Evolutionary conservation across 2,329 filamentous ascomycete species (phyloP).

Genomic region (Elsinoe batatas): DNA sequence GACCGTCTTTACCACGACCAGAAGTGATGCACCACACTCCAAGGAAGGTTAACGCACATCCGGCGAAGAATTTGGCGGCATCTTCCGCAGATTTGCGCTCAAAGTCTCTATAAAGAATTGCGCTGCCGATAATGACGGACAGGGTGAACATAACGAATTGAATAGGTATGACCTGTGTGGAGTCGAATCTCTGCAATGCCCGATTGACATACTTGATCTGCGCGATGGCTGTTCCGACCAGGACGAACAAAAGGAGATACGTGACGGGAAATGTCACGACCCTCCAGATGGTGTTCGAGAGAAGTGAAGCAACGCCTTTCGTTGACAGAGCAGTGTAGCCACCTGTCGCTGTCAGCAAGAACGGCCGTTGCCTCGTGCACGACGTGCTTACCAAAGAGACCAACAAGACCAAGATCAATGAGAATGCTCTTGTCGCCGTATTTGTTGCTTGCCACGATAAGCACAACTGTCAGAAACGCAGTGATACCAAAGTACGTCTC

Average conservation of each 20-base stretch:
- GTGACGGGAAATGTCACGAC: slow-evolving; percentile 87
- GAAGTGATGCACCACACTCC: slow-evolving; percentile 97
- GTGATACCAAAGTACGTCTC: slow-evolving; percentile 82
- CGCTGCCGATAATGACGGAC: slow-evolving; percentile 88
- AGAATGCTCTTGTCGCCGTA: slow-evolving; percentile 82
- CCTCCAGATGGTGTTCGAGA: slow-evolving; percentile 81
- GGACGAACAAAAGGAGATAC: slow-evolving; percentile 70
- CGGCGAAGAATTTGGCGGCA: slow-evolving; percentile 76
- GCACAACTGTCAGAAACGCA: slow-evolving; percentile 56
- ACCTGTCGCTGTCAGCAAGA: slow-evolving; percentile 40
- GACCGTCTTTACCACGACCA: slow-evolving; percentile 54
- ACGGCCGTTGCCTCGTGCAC: neutral
- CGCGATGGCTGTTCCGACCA: slow-evolving; percentile 80
- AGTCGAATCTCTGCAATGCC: slow-evolving; percentile 83
- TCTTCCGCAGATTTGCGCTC: slow-evolving; percentile 66
- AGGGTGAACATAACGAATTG: slow-evolving; percentile 97
- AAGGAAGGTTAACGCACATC: slow-evolving; percentile 84
- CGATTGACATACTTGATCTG: slow-evolving; percentile 96
- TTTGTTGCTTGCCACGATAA: slow-evolving; percentile 73
- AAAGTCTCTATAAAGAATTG: slow-evolving; percentile 89
- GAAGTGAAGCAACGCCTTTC: slow-evolving; percentile 89
- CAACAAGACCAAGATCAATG: slow-evolving; percentile 87
- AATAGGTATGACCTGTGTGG: slow-evolving; percentile 93
- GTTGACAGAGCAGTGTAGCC: slow-evolving; percentile 96
- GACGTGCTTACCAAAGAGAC: slow-evolving; percentile 64